Evolutionary conservation across 1,139 yeast species (phyloP).

Genomic region (Pichia sp.): DNA sequence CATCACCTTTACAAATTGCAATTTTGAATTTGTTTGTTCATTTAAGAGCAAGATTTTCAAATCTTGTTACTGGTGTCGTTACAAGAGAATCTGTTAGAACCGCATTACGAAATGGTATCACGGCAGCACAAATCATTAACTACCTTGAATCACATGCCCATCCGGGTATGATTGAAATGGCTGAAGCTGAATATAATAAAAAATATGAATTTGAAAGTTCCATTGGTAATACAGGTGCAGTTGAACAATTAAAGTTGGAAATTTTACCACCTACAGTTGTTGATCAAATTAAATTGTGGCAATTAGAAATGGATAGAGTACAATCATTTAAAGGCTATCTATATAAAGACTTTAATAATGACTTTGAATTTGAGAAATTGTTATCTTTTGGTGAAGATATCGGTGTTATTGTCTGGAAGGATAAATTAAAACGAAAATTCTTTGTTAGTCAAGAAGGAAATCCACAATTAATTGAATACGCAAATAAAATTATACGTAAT

Average conservation of each 20-base stretch:
- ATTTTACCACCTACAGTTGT: slow-evolving; percentile 90
- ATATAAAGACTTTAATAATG: slow-evolving; percentile 76
- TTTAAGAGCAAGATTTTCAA: slow-evolving; percentile 74
- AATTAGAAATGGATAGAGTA: slow-evolving; percentile 87
- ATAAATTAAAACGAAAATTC: slow-evolving; percentile 57
- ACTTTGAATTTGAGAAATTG: slow-evolving; percentile 67
- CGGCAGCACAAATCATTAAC: slow-evolving; percentile 89
- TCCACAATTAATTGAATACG: slow-evolving; percentile 78
- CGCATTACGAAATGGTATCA: slow-evolving; percentile 83
- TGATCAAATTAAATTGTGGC: slow-evolving; percentile 95
- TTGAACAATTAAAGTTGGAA: slow-evolving; percentile 40
- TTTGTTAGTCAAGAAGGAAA: slow-evolving; percentile 87
- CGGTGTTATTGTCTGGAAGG: slow-evolving; percentile 85
- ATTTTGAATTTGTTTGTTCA: slow-evolving; percentile 83
- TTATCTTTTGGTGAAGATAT: slow-evolving; percentile 80
- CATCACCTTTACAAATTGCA: slow-evolving; percentile 92
- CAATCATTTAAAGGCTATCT: slow-evolving; percentile 82
- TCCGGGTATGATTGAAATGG: slow-evolving; percentile 75
- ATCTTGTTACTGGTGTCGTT: slow-evolving; percentile 88
- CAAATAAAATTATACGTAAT: slow-evolving; percentile 50
- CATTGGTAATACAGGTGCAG: slow-evolving; percentile 23
- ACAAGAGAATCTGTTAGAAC: slow-evolving; percentile 86
- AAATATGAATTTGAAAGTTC: slow-evolving; percentile 60
- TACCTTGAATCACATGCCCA: slow-evolving; percentile 91
- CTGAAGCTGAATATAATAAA: slow-evolving; percentile 61